Percentiles rank a stretch among this genome's conserved stretches.
These are phyloP conservation scores for Penicillium sp. DNA, from an alignment of 2,329 filamentous ascomycete species.

Conservation along the genomic window DNA sequence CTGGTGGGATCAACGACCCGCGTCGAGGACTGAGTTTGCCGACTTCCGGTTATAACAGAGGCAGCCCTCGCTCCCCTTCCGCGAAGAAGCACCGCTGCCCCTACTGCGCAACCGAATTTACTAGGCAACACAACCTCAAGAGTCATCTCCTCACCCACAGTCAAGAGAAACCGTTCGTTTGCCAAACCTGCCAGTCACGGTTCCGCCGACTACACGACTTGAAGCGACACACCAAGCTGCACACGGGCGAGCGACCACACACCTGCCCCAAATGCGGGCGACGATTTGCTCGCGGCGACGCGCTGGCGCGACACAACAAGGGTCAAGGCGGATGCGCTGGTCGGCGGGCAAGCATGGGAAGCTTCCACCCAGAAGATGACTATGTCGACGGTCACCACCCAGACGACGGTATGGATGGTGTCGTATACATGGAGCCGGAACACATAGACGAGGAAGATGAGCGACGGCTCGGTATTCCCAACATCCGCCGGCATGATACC, in stretches of 20 bases:
- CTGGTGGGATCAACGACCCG: slow-evolving; percentile 56
- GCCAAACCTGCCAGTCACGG: slow-evolving; percentile 88
- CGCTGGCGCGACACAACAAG: slow-evolving; percentile 91
- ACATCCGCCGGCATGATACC: slow-evolving; percentile 74
- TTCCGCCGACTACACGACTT: slow-evolving; percentile 93
- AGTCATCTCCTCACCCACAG: slow-evolving; percentile 96
- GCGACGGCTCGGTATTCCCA: slow-evolving; percentile 63
- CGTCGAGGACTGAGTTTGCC: slow-evolving; percentile 66
- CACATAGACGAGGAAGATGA: slow-evolving; percentile 58
- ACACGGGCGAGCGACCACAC: slow-evolving; percentile 94
- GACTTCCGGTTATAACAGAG: slow-evolving; percentile 60
- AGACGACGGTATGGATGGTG: slow-evolving; percentile 67
- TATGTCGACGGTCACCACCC: slow-evolving; percentile 55
- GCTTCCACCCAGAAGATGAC: slow-evolving; percentile 81
- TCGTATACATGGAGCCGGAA: slow-evolving; percentile 63
- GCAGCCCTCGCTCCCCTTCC: slow-evolving; percentile 71
- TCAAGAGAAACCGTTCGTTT: slow-evolving; percentile 97
- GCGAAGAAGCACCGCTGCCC: slow-evolving; percentile 95
- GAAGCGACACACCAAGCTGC: slow-evolving; percentile 94
- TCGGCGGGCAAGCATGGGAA: slow-evolving; percentile 81
- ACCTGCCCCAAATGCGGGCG: slow-evolving; percentile 93
- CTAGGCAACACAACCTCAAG: slow-evolving; percentile 95
- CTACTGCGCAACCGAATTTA: slow-evolving; percentile 96
- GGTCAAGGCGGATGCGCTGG: slow-evolving; percentile 95
- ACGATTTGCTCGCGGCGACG: slow-evolving; percentile 93